These are phyloP conservation scores for Madurella fahalii DNA, from an alignment of 2,329 filamentous ascomycete genomes.

Conservation along the genomic window DNA sequence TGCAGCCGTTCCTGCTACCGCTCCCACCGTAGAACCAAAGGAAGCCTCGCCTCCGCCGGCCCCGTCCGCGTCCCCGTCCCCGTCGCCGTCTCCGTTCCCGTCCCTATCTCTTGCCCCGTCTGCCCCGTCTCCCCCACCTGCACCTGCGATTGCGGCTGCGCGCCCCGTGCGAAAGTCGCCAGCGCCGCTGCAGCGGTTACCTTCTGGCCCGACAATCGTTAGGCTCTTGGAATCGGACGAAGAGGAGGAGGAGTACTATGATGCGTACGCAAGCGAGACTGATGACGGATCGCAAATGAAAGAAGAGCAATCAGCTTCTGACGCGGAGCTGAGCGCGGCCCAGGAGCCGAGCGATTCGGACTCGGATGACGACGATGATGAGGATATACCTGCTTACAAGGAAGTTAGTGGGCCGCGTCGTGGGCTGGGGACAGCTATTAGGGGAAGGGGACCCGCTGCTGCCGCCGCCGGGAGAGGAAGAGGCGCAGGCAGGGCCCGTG, in stretches of 20 bases:
- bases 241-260: slow-evolving; percentile 19
- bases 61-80: background rate
- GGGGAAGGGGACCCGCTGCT: slow-evolving; percentile 12
- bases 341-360: slow-evolving; percentile 17
- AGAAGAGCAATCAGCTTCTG: background rate
- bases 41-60: background rate
- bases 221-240: slow-evolving; percentile 30
- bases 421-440: slow-evolving; percentile 6
- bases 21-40: background rate
- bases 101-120: background rate
- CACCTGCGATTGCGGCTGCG: background rate
- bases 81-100: background rate
- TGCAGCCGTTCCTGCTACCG: background rate
- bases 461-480: slow-evolving; percentile 1
- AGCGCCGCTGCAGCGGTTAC: slow-evolving; percentile 10
- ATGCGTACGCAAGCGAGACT: background rate
- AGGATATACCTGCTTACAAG: slow-evolving; percentile 23
- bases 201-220: slow-evolving; percentile 32
- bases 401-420: slow-evolving; percentile 1
- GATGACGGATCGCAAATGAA: background rate
- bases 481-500: slow-evolving; percentile 4
- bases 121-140: background rate
- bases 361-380: slow-evolving; percentile 25
- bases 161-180: background rate
- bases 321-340: slow-evolving; percentile 5